Percentiles rank a stretch among this genome's conserved stretches.
phyloP scores from a whole-genome alignment of 805 yeast genomes.

The Hanseniaspora hatyaiensis region DNA sequence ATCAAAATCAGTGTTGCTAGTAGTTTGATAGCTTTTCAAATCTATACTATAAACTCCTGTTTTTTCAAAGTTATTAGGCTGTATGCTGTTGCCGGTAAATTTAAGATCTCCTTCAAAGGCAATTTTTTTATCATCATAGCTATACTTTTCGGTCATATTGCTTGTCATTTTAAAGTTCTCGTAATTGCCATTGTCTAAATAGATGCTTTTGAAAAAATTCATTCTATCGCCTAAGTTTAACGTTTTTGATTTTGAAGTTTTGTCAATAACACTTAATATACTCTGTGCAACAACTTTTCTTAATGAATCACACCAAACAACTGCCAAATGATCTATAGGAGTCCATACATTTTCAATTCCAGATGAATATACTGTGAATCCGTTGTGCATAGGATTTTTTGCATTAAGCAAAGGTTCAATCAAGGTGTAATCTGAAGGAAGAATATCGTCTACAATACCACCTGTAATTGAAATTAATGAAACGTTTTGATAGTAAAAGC shows the following conservation, averaged over 20 bases:
- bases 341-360: conserved; percentile 90
- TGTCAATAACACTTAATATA: conserved; percentile 50
- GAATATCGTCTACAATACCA: conserved; percentile 61
- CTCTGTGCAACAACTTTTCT: conserved; percentile 50
- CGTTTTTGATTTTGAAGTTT: conserved; percentile 38
- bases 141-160: neutral
- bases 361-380: conserved; percentile 71
- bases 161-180: neutral
- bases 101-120: neutral
- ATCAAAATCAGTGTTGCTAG: neutral
- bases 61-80: neutral
- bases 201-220: conserved; percentile 37
- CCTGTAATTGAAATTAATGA: conserved; percentile 81
- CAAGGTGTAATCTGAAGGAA: conserved; percentile 85
- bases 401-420: conserved; percentile 57
- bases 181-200: conserved; percentile 24
- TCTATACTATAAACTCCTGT: neutral
- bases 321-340: conserved; percentile 84
- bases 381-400: conserved; percentile 35
- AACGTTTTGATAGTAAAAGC: conserved; percentile 34
- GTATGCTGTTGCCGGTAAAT: neutral
- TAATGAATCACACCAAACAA: conserved; percentile 91
- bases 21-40: neutral
- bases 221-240: conserved; percentile 45
- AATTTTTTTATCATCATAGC: neutral